phyloP scores from a whole-genome alignment of 2,329 filamentous ascomycete species.

The Fusarium pininemorale region DNA sequence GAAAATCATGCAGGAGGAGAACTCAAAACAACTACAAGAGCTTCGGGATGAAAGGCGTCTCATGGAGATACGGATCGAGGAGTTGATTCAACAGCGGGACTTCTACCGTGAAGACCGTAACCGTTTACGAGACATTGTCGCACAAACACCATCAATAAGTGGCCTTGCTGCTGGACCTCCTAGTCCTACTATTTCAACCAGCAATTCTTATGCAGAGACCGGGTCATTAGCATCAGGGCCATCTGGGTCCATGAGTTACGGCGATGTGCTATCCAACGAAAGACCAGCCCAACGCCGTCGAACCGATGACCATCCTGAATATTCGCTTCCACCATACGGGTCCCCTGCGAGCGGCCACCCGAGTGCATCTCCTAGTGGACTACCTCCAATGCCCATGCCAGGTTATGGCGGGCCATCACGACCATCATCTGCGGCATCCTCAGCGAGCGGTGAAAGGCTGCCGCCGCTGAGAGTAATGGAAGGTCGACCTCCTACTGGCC shows the following conservation, averaged over 20 bases:
- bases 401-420: slow-evolving; percentile 51
- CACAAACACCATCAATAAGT: slow-evolving; percentile 65
- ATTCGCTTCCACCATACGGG: slow-evolving; percentile 52
- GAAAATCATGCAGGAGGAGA: slow-evolving; percentile 83
- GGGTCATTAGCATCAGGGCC: slow-evolving; percentile 47
- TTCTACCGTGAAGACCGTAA: slow-evolving; percentile 79
- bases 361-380: slow-evolving; percentile 46
- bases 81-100: slow-evolving; percentile 60
- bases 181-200: slow-evolving; percentile 57
- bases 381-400: slow-evolving; percentile 54
- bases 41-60: slow-evolving; percentile 75
- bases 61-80: slow-evolving; percentile 63
- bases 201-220: slow-evolving; percentile 50
- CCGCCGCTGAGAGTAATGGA: slow-evolving; percentile 61
- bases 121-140: slow-evolving; percentile 72
- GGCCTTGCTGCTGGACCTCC: slow-evolving; percentile 62
- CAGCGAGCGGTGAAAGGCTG: slow-evolving; percentile 54
- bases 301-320: slow-evolving; percentile 59
- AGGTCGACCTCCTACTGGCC: slow-evolving; percentile 39
- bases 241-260: slow-evolving; percentile 46
- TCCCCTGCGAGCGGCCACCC: slow-evolving; percentile 43
- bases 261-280: slow-evolving; percentile 56
- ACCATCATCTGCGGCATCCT: slow-evolving; percentile 50
- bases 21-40: slow-evolving; percentile 72
- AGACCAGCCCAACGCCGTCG: slow-evolving; percentile 57